These are phyloP conservation scores for Citrus cavaleriei DNA, from an alignment of 345 rosid species.

Conservation along the genomic window DNA sequence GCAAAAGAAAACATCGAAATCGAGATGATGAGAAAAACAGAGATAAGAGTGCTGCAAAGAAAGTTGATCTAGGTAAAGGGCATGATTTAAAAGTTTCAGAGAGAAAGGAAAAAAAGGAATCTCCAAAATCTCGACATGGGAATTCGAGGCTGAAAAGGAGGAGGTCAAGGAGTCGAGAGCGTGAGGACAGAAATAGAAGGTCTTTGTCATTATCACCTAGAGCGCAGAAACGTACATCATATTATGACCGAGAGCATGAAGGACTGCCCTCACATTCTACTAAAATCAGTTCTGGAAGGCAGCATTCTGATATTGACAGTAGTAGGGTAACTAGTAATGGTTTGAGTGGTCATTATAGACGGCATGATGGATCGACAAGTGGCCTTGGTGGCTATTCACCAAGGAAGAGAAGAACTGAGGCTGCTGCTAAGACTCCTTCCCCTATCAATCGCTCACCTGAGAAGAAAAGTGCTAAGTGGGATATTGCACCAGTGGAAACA, in stretches of 20 bases:
- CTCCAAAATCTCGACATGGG: slow-evolving; percentile 42
- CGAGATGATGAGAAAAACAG: slow-evolving; percentile 39
- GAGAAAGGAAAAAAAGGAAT: slow-evolving; percentile 49
- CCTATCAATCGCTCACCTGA: slow-evolving; percentile 64
- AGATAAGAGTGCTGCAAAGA: slow-evolving; percentile 34
- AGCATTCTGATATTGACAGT: slow-evolving; percentile 39
- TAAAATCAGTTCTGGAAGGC: slow-evolving; percentile 51
- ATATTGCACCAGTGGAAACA: slow-evolving; percentile 51
- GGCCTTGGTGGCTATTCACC: slow-evolving; percentile 97
- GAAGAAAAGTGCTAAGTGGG: slow-evolving; percentile 82
- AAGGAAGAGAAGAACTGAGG: slow-evolving; percentile 72
- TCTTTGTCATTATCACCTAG: slow-evolving; percentile 53
- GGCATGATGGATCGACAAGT: slow-evolving; percentile 52
- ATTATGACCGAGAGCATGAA: slow-evolving; percentile 42
- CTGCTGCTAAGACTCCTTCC: slow-evolving; percentile 62
- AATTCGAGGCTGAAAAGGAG: slow-evolving; percentile 53
- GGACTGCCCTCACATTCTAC: slow-evolving; percentile 32
- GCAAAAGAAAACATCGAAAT: slow-evolving; percentile 46
- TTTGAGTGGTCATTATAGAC: slow-evolving; percentile 44
- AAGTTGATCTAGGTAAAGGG: slow-evolving; percentile 45
- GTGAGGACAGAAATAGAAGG: slow-evolving; percentile 45
- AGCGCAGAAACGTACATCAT: slow-evolving; percentile 38
- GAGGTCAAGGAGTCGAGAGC: slow-evolving; percentile 69
- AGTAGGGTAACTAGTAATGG: slow-evolving; percentile 40
- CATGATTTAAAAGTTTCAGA: slow-evolving; percentile 42